Conservation (phyloP, 1,139 yeast species). For the Candida tunisiensis region DNA sequence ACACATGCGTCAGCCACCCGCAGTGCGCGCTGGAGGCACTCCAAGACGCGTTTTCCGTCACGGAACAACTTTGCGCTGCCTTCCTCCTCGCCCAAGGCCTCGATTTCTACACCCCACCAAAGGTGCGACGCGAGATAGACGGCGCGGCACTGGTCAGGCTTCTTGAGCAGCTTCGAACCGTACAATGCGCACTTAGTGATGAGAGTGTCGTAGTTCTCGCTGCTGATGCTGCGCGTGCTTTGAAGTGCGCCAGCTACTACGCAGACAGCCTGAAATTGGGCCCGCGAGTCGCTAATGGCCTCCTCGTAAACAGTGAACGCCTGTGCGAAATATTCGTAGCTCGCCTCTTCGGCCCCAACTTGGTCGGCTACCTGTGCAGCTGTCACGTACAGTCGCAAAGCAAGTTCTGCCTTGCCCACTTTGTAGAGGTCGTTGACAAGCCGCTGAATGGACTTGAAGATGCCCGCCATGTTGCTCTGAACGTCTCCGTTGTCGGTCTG, state of each 20-base stretch:
- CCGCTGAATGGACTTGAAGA: conserved; percentile 61
- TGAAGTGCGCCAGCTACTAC: conserved; percentile 47
- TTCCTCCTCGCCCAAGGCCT: conserved; percentile 31
- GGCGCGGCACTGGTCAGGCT: conserved; percentile 88
- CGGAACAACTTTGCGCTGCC: conserved; percentile 26
- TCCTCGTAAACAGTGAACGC: conserved; percentile 84
- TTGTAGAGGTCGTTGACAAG: conserved; percentile 52
- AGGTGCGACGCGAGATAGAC: conserved; percentile 79
- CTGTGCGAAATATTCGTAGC: conserved; percentile 85
- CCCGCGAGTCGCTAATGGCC: conserved; percentile 42
- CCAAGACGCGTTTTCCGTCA: conserved; percentile 46
- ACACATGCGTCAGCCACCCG: conserved; percentile 88
- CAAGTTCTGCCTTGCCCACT: conserved; percentile 28
- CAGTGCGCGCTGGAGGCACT: conserved; percentile 57
- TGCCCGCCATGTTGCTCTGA: conserved; percentile 25
- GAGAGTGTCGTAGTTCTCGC: conserved; percentile 57
- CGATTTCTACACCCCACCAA: conserved; percentile 76
- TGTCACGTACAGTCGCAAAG: conserved; percentile 28
- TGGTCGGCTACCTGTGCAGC: conserved; percentile 60
- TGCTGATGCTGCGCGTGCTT: conserved; percentile 35
- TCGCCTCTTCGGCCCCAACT: conserved; percentile 38
- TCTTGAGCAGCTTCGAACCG: conserved; percentile 76
- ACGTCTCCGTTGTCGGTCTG: conserved; percentile 9
- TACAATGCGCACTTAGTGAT: conserved; percentile 76
- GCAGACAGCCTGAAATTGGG: conserved; percentile 37